Conservation (phyloP, 805 yeast species). For the Pichia nanzhaoensis region DNA sequence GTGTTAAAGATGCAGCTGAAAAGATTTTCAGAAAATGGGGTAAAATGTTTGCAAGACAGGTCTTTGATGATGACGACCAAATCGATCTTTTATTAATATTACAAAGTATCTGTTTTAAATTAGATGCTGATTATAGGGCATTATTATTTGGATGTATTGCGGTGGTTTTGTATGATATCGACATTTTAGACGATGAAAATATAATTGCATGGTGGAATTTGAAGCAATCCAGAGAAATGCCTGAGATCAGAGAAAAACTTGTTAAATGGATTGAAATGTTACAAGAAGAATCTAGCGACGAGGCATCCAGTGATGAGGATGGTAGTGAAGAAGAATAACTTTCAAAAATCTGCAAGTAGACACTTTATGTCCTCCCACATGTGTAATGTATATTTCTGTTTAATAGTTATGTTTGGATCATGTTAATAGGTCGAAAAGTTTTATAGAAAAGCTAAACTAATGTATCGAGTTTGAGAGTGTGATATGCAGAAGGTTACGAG, state of each 20-base stretch:
- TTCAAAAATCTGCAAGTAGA: not conserved
- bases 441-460: not conserved
- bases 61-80: slow-evolving; percentile 73
- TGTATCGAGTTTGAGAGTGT: too few relatives aligned
- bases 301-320: slow-evolving; percentile 13
- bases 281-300: slow-evolving; percentile 42
- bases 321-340: not conserved
- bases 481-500: too few relatives aligned
- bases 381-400: too few relatives aligned
- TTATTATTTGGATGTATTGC: slow-evolving; percentile 47
- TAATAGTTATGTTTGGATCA: too few relatives aligned
- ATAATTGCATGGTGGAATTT: slow-evolving; percentile 79
- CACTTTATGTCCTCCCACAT: too few relatives aligned
- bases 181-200: slow-evolving; percentile 74
- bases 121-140: slow-evolving; percentile 42
- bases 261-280: slow-evolving; percentile 84
- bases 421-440: not conserved
- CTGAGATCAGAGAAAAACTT: slow-evolving; percentile 48
- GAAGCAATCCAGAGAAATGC: slow-evolving; percentile 33
- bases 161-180: slow-evolving; percentile 68
- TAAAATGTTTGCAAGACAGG: slow-evolving; percentile 72
- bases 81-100: slow-evolving; percentile 55
- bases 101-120: slow-evolving; percentile 38
- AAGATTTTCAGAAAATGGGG: slow-evolving; percentile 82
- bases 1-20: slow-evolving; percentile 65